These are phyloP conservation scores for Pelargonium citronellum DNA, from an alignment of 441 rosid genomes.

Conservation along the genomic window DNA sequence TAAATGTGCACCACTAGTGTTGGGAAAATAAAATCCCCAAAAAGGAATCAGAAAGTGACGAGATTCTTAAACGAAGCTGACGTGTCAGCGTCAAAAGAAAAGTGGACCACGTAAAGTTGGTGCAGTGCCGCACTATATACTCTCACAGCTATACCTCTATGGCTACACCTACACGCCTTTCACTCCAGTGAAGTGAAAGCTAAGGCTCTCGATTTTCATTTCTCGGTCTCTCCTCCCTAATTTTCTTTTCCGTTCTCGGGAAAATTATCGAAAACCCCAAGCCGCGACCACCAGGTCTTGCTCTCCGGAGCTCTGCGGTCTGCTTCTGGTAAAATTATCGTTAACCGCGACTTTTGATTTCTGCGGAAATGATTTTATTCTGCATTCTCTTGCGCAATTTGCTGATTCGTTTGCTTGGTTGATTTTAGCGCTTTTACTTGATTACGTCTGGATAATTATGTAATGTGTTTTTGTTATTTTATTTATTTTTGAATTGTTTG, in stretches of 20 bases:
- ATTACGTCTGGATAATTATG: too few relatives aligned
- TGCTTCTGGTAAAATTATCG: not conserved
- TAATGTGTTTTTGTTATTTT: not conserved
- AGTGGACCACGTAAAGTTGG: not conserved
- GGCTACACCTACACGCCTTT: too few relatives aligned
- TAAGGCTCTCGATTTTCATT: not conserved
- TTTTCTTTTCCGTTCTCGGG: too few relatives aligned
- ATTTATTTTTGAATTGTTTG: not conserved
- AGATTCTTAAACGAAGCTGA: not conserved
- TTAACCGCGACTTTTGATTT: not conserved
- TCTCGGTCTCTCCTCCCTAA: not conserved
- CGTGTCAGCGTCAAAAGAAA: not conserved
- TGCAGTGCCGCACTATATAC: not conserved
- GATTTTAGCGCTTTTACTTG: too few relatives aligned
- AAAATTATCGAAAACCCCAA: too few relatives aligned
- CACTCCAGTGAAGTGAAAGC: not conserved
- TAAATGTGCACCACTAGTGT: too few relatives aligned
- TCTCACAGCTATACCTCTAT: not conserved
- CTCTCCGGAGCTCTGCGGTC: not conserved
- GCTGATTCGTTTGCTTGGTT: not conserved
- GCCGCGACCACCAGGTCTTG: not conserved
- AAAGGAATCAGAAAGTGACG: not conserved
- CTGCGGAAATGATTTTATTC: not conserved
- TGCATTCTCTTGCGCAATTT: too few relatives aligned
- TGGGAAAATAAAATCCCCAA: not conserved